Percentiles rank a stretch among this genome's conserved stretches.
These are phyloP conservation scores for Debaryomyces hansenii DNA, from an alignment of 805 yeast species.

Conservation along the genomic window DNA sequence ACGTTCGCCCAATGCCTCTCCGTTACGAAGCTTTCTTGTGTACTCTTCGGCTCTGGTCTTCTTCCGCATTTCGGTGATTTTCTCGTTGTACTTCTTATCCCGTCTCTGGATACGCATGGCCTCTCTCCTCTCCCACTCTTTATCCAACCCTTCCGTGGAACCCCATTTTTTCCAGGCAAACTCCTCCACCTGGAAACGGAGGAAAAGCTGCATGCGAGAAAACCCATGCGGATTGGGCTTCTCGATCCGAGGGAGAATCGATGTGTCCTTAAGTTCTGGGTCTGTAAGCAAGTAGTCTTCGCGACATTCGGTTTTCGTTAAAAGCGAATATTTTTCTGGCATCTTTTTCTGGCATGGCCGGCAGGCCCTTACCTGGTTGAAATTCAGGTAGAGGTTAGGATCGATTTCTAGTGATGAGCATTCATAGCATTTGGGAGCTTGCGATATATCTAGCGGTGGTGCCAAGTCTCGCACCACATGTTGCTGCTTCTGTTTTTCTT, in stretches of 20 bases:
- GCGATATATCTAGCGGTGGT: slow-evolving; percentile 70
- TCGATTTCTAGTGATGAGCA: slow-evolving; percentile 84
- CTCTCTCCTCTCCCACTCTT: slow-evolving; percentile 89
- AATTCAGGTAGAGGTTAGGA: slow-evolving; percentile 64
- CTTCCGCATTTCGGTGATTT: slow-evolving; percentile 82
- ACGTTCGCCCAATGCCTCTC: slow-evolving; percentile 50
- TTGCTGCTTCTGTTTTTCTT: slow-evolving; percentile 43
- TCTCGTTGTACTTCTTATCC: slow-evolving; percentile 76
- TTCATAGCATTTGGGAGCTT: slow-evolving; percentile 81
- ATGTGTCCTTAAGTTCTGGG: slow-evolving; percentile 78
- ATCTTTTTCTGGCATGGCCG: slow-evolving; percentile 65
- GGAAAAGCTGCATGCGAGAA: slow-evolving; percentile 88
- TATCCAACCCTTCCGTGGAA: slow-evolving; percentile 80
- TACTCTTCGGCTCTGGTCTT: slow-evolving; percentile 90
- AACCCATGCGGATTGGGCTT: slow-evolving; percentile 95
- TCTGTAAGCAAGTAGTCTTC: slow-evolving; percentile 93
- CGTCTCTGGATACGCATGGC: slow-evolving; percentile 66
- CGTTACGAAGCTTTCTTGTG: slow-evolving; percentile 67
- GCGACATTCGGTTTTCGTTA: slow-evolving; percentile 93
- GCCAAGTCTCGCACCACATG: slow-evolving; percentile 51
- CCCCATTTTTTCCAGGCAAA: slow-evolving; percentile 96
- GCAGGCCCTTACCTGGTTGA: slow-evolving; percentile 71
- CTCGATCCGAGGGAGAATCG: slow-evolving; percentile 71
- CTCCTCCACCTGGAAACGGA: slow-evolving; percentile 90
- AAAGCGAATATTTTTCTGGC: slow-evolving; percentile 86